Evolutionary conservation across 805 yeast genomes (phyloP), one percentile per base, ranked within the genome.

Genomic region (Candida khao-thaluensis): DNA sequence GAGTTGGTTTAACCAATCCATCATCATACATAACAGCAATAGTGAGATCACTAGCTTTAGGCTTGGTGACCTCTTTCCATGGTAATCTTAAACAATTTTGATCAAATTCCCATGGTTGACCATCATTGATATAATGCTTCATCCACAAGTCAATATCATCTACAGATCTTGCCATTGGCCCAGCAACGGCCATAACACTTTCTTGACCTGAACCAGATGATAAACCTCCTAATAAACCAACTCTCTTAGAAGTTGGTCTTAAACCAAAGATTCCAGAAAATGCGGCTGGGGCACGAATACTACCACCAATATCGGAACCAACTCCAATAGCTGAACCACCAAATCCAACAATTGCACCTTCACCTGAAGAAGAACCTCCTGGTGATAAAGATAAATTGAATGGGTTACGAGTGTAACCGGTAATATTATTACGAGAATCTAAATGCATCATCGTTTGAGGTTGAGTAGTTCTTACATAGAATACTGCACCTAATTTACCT

Each of bases 71-170:
- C 4, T 67, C 57, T 54, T 72, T 70, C 85, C 85, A 79, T 3
- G 74, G 72, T 41, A 77, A 50, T 24, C 77, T 77, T 18, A 74
- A 47, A 43, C 70, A 54, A 53, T 68, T 63, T 23, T 67, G 72
- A 50, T 77, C 82, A 10, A 47, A 50, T 18, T 64, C 61, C 85
- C 87, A 81, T 9, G 88, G 88, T 47, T 76, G 66, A 44, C 86
- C 88, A 22, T 66, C 65, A 52, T 79, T 80, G 49, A 79, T 66
- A 56, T 77, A 81, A 12, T 65, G 45, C 41, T 76, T 70, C 89
- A 83, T 82, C 66, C 80, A 79, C 41, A 77, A 60, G 15, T 82
- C 88, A 47, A 83, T 60, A 59, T 84, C 91, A 4, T 80, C 84
- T 33, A 80, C 64, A 3, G 77, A 62, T 50, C 82, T 72, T 3